These are phyloP conservation scores for Rhinocladiella similis DNA, from an alignment of 2,329 filamentous ascomycete genomes.

Conservation along the genomic window DNA sequence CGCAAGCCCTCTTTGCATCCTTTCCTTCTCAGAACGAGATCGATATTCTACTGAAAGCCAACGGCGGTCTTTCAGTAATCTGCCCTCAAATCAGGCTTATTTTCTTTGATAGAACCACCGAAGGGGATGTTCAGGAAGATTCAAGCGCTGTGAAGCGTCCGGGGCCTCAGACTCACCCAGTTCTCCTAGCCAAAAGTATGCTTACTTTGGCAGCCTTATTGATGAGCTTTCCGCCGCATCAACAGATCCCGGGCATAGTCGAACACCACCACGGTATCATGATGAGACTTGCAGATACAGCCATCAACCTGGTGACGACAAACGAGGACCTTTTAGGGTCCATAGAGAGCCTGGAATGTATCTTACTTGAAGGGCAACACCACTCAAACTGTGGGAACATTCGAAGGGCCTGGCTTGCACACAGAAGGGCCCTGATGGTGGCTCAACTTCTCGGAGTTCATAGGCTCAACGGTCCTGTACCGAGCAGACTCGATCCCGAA, in stretches of 20 bases:
- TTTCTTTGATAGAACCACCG: no score
- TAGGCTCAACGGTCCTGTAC: background rate
- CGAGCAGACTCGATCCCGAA: constrained; percentile 19
- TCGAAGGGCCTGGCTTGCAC: constrained; percentile 41
- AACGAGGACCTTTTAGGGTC: constrained; percentile 41
- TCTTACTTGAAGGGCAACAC: constrained; percentile 44
- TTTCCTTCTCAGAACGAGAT: constrained; percentile 45
- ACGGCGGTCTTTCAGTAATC: constrained; percentile 38
- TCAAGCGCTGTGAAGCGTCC: no score
- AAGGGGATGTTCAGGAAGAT: no score
- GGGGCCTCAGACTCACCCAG: background rate
- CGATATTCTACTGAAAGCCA: constrained; percentile 36
- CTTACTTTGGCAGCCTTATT: background rate
- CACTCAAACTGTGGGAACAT: constrained; percentile 43
- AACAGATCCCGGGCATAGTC: background rate
- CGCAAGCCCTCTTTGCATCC: constrained; percentile 33
- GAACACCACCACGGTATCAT: background rate
- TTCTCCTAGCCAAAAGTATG: constrained; percentile 4
- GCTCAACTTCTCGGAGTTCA: constrained; percentile 48
- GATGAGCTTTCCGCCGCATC: background rate
- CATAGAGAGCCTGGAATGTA: constrained; percentile 45
- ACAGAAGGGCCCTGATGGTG: constrained; percentile 40
- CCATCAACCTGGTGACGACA: constrained; percentile 35
- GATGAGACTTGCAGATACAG: constrained; percentile 32
- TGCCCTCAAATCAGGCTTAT: constrained; percentile 18